Conservation (phyloP, 106 monocot genomes). For the Apostasia ramifera region DNA sequence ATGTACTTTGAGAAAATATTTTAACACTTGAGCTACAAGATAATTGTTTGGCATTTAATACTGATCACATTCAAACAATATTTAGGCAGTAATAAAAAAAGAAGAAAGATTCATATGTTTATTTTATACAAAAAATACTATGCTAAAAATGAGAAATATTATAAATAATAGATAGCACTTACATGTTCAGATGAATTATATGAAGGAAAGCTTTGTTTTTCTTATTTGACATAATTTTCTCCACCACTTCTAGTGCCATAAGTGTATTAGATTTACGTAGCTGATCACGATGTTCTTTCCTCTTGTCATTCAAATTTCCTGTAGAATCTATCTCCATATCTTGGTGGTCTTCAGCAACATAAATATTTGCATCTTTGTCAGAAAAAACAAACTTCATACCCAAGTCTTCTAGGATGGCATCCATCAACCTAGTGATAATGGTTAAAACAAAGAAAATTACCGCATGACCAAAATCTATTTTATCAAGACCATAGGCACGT, state of each 20-base stretch:
- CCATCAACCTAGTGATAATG: slow-evolving; percentile 50
- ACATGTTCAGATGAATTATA: slow-evolving; percentile 75
- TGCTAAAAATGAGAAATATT: no score
- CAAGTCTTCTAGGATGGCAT: slow-evolving; percentile 65
- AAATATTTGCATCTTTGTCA: slow-evolving; percentile 18
- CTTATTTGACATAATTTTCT: slow-evolving; percentile 50
- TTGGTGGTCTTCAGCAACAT: slow-evolving; percentile 9
- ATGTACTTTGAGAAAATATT: no score
- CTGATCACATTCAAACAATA: no score
- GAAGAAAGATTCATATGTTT: no score
- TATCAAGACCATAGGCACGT: slow-evolving; percentile 35
- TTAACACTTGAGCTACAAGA: no score
- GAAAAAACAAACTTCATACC: slow-evolving; percentile 34
- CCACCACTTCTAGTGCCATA: slow-evolving; percentile 54
- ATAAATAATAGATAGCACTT: slow-evolving; percentile 10
- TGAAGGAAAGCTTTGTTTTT: slow-evolving; percentile 57
- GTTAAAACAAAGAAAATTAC: slow-evolving; percentile 56
- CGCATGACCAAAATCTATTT: slow-evolving; percentile 47
- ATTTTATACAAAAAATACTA: no score
- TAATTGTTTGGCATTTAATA: no score
- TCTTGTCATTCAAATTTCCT: slow-evolving; percentile 27
- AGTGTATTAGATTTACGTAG: slow-evolving; percentile 40
- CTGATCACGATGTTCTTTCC: slow-evolving; percentile 36
- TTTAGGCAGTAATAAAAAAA: no score
- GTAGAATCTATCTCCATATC: slow-evolving; percentile 43